phyloP scores from a whole-genome alignment of 1,284 basidiomycete species.

The Boletus sp. region DNA sequence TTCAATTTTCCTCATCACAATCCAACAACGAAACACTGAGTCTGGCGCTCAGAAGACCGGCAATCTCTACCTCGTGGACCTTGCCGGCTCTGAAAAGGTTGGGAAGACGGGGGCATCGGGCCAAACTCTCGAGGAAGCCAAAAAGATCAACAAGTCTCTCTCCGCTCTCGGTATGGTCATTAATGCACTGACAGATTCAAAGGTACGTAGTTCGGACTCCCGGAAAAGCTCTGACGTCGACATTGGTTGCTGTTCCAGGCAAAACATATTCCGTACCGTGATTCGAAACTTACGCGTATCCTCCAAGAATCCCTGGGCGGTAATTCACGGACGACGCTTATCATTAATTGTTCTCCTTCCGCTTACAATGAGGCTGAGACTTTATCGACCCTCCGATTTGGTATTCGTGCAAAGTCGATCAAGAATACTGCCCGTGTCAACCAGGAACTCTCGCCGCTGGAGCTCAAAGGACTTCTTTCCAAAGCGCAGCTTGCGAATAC shows the following conservation, averaged over 20 bases:
- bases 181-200: conserved; percentile 95
- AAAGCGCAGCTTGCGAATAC: conserved; percentile 88
- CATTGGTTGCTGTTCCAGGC: conserved; percentile 51
- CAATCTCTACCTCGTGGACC: conserved; percentile 95
- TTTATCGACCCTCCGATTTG: conserved; percentile 95
- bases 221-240: conserved; percentile 5
- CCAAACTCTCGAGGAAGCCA: conserved; percentile 98
- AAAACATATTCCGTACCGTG: conserved; percentile 97
- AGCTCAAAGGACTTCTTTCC: conserved; percentile 89
- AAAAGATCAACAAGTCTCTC: conserved; percentile 99
- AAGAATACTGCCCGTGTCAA: conserved; percentile 99
- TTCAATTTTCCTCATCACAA: conserved; percentile 97
- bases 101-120: conserved; percentile 99
- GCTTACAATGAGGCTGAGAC: conserved; percentile 97
- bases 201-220: conserved; percentile 49
- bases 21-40: conserved; percentile 95
- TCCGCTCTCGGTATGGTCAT: conserved; percentile 99
- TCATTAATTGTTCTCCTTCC: conserved; percentile 98
- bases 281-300: conserved; percentile 98
- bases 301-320: conserved; percentile 99
- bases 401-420: conserved; percentile 98
- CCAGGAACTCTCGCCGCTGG: conserved; percentile 93
- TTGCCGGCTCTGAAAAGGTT: conserved; percentile 98
- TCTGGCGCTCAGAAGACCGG: conserved; percentile 95
- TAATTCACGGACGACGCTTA: conserved; percentile 97